Evolutionary conservation across 164 flowering plant genomes (phyloP).

Genomic region (Houttuynia cordata): DNA sequence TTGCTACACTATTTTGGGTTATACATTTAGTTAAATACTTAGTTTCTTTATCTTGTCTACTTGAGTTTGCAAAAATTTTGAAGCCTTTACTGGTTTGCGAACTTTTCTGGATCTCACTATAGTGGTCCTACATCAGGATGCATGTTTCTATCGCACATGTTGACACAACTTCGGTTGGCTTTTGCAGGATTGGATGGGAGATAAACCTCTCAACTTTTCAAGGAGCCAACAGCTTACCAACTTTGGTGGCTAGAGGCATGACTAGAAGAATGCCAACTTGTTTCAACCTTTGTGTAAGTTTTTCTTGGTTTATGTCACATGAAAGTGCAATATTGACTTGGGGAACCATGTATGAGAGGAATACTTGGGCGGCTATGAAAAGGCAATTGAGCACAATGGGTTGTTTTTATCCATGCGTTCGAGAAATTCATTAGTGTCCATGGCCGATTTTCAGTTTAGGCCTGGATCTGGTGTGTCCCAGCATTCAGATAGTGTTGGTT

Average conservation of each 20-base stretch:
- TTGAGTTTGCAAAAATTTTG: not conserved
- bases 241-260: not conserved
- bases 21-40: not conserved
- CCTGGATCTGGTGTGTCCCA: not conserved
- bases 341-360: not conserved
- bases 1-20: not conserved
- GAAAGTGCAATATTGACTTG: slow-evolving; percentile 5
- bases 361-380: not conserved
- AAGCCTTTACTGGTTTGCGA: not conserved
- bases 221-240: not conserved
- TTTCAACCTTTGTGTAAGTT: slow-evolving; percentile 1
- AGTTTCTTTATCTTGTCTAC: not conserved
- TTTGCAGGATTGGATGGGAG: slow-evolving; percentile 3
- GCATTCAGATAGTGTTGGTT: not conserved
- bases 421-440: not conserved
- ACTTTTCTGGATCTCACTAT: not conserved
- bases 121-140: not conserved
- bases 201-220: too few relatives aligned
- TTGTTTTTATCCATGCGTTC: not conserved
- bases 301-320: not conserved
- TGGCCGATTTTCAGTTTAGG: not conserved
- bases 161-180: not conserved
- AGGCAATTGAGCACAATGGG: not conserved
- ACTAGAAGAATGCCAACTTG: not conserved
- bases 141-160: not conserved